These are phyloP conservation scores for Dimocarpus longan DNA, from an alignment of 345 rosid genomes.

Conservation along the genomic window DNA sequence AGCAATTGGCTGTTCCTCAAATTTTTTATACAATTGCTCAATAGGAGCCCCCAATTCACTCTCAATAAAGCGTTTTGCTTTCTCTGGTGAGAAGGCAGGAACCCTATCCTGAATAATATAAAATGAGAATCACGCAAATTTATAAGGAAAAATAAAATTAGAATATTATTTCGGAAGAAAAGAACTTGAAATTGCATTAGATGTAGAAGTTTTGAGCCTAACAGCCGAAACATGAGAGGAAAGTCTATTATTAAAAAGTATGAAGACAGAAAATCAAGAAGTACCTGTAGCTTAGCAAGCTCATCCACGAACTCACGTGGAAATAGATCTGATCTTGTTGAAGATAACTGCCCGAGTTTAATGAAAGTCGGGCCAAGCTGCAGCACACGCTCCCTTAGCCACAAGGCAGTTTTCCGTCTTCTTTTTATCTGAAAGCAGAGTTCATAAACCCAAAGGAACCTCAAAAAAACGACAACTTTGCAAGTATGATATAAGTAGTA, in stretches of 20 bases:
- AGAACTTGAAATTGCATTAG: background rate
- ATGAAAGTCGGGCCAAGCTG: conserved; percentile 99
- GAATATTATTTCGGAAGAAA: background rate
- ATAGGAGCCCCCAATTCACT: conserved; percentile 82
- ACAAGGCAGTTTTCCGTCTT: conserved; percentile 74
- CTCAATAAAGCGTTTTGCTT: conserved; percentile 73
- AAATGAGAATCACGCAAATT: conserved; percentile 3
- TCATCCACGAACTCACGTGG: conserved; percentile 93
- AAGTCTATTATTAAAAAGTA: background rate
- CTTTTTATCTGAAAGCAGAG: conserved; percentile 59
- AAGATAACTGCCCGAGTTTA: conserved; percentile 91
- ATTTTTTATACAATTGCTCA: conserved; percentile 61
- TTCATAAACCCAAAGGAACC: conserved; percentile 15
- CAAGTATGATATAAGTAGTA: conserved; percentile 3
- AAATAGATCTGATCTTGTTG: conserved; percentile 91
- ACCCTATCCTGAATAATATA: conserved; percentile 71
- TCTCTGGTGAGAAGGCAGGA: conserved; percentile 89
- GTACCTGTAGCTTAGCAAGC: conserved; percentile 96
- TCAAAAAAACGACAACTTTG: conserved; percentile 1
- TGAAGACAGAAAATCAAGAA: conserved; percentile 7
- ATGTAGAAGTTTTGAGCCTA: background rate
- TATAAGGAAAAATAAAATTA: conserved; percentile 1
- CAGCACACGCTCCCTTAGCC: conserved; percentile 85
- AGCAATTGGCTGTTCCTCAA: conserved; percentile 94
- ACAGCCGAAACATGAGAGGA: background rate